These are phyloP conservation scores for Amylocystis lapponica DNA, from an alignment of 768 basidiomycete genomes.

Conservation along the genomic window DNA sequence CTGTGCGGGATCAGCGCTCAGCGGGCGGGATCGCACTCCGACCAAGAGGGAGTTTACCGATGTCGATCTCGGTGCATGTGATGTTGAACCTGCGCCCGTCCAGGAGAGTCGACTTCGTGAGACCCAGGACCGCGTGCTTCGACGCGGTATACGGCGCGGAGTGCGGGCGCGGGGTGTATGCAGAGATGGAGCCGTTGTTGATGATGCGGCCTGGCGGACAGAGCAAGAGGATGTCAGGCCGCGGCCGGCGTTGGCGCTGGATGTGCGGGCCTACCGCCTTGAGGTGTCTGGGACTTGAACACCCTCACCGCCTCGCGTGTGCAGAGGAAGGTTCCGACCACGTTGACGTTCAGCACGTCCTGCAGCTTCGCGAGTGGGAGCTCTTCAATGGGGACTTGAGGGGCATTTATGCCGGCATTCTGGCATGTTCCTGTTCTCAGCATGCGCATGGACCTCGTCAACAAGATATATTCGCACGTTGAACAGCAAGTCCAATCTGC, in stretches of 20 bases:
- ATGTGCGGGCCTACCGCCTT: constrained; percentile 48
- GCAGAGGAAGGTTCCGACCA: constrained; percentile 70
- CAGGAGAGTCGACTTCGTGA: constrained; percentile 71
- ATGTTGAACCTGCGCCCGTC: constrained; percentile 74
- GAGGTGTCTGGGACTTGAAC: constrained; percentile 69
- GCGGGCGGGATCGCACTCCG: neutral
- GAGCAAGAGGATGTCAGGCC: neutral
- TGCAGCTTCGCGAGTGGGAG: constrained; percentile 56
- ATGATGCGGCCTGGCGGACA: constrained; percentile 30
- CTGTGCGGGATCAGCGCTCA: constrained; percentile 26
- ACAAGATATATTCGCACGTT: constrained; percentile 62
- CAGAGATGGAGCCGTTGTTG: constrained; percentile 80
- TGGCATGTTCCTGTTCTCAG: constrained; percentile 25
- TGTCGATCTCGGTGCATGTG: constrained; percentile 77
- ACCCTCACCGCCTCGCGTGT: constrained; percentile 66
- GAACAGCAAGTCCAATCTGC: constrained; percentile 70
- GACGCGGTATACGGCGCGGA: constrained; percentile 64
- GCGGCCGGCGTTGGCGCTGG: neutral
- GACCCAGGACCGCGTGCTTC: constrained; percentile 74
- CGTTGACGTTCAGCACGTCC: constrained; percentile 63
- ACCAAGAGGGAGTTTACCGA: constrained; percentile 39
- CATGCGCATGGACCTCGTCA: neutral
- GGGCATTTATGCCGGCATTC: constrained; percentile 69
- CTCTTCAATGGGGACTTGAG: constrained; percentile 50
- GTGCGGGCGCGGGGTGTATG: constrained; percentile 63